phyloP scores from a whole-genome alignment of 2,329 filamentous ascomycete genomes.

The Xylariaceae sp. region DNA sequence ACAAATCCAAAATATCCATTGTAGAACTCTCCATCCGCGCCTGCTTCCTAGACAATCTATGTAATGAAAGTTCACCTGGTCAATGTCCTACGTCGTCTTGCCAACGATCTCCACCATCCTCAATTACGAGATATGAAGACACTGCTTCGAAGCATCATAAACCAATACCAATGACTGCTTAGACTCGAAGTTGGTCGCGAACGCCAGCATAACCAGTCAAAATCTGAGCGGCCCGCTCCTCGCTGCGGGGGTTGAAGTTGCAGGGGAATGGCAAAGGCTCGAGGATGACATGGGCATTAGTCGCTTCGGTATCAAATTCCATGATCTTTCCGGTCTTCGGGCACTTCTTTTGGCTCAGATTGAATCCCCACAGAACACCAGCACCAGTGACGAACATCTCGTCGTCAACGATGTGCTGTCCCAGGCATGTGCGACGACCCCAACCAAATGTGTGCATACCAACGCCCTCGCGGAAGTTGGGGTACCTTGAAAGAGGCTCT shows the following conservation, averaged over 20 bases:
- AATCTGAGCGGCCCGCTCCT: constrained; percentile 33
- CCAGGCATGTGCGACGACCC: constrained; percentile 59
- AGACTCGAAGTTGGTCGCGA: constrained; percentile 25
- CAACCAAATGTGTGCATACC: constrained; percentile 62
- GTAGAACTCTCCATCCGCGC: too few species aligned
- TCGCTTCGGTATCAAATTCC: constrained; percentile 45
- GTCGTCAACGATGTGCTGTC: constrained; percentile 58
- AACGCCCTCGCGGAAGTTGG: constrained; percentile 54
- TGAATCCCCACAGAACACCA: constrained; percentile 45
- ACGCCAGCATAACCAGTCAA: constrained; percentile 29
- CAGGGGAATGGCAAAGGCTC: constrained; percentile 45
- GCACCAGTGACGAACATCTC: constrained; percentile 50
- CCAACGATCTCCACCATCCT: too few species aligned
- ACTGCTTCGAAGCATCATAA: too few species aligned
- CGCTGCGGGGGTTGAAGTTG: constrained; percentile 37
- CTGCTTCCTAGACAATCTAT: too few species aligned
- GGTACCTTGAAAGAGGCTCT: constrained; percentile 58
- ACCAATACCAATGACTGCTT: too few species aligned
- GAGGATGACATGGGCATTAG: constrained; percentile 49
- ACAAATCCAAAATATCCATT: too few species aligned
- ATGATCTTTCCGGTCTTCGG: constrained; percentile 37
- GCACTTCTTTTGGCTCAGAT: constrained; percentile 36
- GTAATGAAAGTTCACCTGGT: too few species aligned
- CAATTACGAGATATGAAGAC: too few species aligned
- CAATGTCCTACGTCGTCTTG: too few species aligned